Percentiles rank a stretch among this genome's conserved stretches.
These are phyloP conservation scores for Gastrolobium bilobum DNA, from an alignment of 306 rosid species.

Conservation along the genomic window DNA sequence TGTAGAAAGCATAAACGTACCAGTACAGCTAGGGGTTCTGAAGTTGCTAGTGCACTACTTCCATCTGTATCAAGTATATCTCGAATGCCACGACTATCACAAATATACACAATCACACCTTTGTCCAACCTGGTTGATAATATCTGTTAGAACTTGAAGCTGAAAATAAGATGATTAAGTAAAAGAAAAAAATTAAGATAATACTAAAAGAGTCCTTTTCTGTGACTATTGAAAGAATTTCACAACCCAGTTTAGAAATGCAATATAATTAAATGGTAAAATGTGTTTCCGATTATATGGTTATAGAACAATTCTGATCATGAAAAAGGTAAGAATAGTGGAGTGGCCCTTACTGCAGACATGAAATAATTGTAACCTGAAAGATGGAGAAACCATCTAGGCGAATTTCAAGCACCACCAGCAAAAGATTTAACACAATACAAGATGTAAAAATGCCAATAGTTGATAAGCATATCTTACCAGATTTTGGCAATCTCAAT, in stretches of 20 bases:
- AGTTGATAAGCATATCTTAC: constrained; percentile 63
- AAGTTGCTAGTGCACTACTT: constrained; percentile 79
- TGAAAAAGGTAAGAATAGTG: constrained; percentile 1
- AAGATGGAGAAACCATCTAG: constrained; percentile 31
- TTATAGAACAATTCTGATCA: constrained; percentile 23
- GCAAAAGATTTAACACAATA: constrained; percentile 28
- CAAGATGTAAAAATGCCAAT: constrained; percentile 24
- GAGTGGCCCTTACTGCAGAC: constrained; percentile 1
- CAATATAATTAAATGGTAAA: constrained; percentile 34
- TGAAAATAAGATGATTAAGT: constrained; percentile 19
- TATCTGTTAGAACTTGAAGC: constrained; percentile 48
- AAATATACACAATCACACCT: constrained; percentile 94
- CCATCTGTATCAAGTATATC: constrained; percentile 98
- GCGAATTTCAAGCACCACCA: constrained; percentile 20
- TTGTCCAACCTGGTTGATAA: constrained; percentile 89
- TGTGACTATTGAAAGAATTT: constrained; percentile 29
- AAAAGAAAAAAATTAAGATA: constrained; percentile 5
- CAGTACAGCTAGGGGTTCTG: constrained; percentile 94
- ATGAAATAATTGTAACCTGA: constrained; percentile 32
- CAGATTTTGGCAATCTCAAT: constrained; percentile 96
- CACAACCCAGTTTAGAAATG: constrained; percentile 18
- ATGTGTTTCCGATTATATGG: constrained; percentile 42
- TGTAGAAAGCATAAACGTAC: constrained; percentile 54
- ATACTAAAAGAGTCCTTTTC: constrained; percentile 6
- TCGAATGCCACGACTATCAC: constrained; percentile 90